Evolutionary conservation across 768 basidiomycete genomes (phyloP), one percentile per base, ranked within the genome.

Genomic region (Dacryopinax spathularia): DNA sequence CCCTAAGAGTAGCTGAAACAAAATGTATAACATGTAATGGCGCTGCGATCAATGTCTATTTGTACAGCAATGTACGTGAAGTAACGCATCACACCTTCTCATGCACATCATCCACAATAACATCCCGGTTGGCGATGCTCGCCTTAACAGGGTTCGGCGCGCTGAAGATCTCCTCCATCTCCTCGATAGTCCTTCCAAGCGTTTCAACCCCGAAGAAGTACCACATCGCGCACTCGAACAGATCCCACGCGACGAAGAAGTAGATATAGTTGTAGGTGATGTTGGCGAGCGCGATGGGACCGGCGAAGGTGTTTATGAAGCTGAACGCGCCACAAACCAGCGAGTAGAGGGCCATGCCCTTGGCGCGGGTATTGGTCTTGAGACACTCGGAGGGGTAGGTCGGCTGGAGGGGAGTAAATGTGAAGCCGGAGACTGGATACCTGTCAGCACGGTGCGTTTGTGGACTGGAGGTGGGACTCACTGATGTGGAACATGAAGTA

Each of bases 371-470:
- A 39, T 80, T 83, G 61, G 80, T 82, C 62, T 79, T 75, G 18
- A 84, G 72, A 67, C 79, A 80, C 66, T 84, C 83, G 20, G 79
- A 77, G 2, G 82, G 81, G 65, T 82, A 82, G 5, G 82, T 70
- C 0, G 79, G 82, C 71, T 84, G 84, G 27, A 85, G 76, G 10
- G 83, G 82, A 3, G 82, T 82, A 69, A 84, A 84, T 22, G 82
- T 75, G 63, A 81, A 76, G 34, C 78, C 79, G 71, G 75, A 82
- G 62, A 81, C 65, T 35, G 48, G 41, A 34, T 25, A 62, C 39
- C 39, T 61, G 37, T 31, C 22, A 35, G 16, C 33, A 27, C 9
- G 25, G 18, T 41, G 10, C 12, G 22, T 27, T 25, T 36, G 15
- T 39, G 25, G 4, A 10, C 29, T 12, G n/a, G 61, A 18, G 2